Percentiles rank a stretch among this genome's conserved stretches.
These are phyloP conservation scores for Tetraselmis chui DNA, from an alignment of 139 green algal species.

Conservation along the genomic window DNA sequence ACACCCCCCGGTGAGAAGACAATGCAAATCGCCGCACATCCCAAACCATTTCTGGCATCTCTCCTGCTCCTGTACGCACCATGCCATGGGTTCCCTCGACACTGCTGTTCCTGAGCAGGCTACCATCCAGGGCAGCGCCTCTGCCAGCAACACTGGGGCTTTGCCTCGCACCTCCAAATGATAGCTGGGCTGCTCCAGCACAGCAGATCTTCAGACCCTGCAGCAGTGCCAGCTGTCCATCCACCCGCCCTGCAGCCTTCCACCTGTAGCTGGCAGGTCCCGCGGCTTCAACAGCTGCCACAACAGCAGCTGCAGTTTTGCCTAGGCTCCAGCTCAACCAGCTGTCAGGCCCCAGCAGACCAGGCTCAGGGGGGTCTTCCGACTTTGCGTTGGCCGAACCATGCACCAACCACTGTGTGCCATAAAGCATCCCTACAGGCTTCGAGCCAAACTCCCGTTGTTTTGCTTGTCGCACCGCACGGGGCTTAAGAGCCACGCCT, in stretches of 20 bases:
- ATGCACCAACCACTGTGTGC: too few species aligned
- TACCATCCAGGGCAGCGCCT: neutral
- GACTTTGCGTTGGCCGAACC: neutral
- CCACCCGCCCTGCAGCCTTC: neutral
- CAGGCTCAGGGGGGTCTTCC: too few species aligned
- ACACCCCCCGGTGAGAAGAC: neutral
- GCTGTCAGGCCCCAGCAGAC: neutral
- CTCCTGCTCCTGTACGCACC: neutral
- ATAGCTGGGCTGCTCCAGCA: neutral
- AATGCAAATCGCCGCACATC: neutral
- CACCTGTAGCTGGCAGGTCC: neutral
- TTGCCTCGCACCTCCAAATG: neutral
- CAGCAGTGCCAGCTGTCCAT: neutral
- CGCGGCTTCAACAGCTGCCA: neutral
- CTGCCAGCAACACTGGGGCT: neutral
- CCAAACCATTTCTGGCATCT: neutral
- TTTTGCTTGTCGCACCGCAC: too few species aligned
- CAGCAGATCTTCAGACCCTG: neutral
- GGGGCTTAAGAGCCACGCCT: too few species aligned
- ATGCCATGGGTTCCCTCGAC: neutral
- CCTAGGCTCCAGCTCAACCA: neutral
- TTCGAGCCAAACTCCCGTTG: too few species aligned
- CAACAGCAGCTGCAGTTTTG: neutral
- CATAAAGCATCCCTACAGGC: too few species aligned
- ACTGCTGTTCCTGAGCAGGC: too few species aligned